A percentile compares a stretch with the other conserved stretches of the same genome.
Conservation (phyloP, 768 basidiomycete species). For the Russula earlei region DNA sequence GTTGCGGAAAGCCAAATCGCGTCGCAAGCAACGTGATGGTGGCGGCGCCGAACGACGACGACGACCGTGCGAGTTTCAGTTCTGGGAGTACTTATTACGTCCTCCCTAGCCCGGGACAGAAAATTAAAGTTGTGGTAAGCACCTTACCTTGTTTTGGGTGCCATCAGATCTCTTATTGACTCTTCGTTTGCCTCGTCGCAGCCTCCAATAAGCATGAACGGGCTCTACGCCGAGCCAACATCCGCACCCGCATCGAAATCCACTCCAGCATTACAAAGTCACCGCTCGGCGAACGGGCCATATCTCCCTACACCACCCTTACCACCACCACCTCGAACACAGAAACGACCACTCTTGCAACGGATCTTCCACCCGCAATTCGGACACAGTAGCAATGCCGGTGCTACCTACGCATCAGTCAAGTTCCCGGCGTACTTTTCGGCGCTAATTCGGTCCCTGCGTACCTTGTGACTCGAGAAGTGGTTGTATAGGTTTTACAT, state of each 20-base stretch:
- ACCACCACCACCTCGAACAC: conserved; percentile 3
- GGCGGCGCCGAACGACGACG: conserved; percentile 24
- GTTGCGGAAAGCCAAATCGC: not conserved
- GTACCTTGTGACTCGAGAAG: not conserved
- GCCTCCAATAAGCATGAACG: conserved; percentile 8
- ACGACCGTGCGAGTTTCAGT: conserved; percentile 37
- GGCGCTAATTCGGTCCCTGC: not conserved
- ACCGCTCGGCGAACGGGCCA: not conserved
- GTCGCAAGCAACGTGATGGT: not conserved
- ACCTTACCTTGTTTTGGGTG: not conserved
- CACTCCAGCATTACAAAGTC: conserved; percentile 11
- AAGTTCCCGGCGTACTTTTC: not conserved
- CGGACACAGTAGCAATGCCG: not conserved
- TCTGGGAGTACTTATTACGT: conserved; percentile 72
- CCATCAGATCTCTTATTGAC: not conserved
- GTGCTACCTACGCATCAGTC: not conserved
- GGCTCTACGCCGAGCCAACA: conserved; percentile 12
- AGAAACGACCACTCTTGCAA: conserved; percentile 18
- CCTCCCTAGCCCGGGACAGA: conserved; percentile 60
- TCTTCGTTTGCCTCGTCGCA: not conserved
- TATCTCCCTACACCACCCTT: not conserved
- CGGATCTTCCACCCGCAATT: conserved; percentile 18
- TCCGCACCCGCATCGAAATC: conserved; percentile 5
- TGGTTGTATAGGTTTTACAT: not conserved
- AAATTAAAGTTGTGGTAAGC: conserved; percentile 67